A percentile compares a stretch with the other conserved stretches of the same genome.
Evolutionary conservation across 78 protist species (phyloP).

Genomic region (Dictyostelium brefeldianum): DNA sequence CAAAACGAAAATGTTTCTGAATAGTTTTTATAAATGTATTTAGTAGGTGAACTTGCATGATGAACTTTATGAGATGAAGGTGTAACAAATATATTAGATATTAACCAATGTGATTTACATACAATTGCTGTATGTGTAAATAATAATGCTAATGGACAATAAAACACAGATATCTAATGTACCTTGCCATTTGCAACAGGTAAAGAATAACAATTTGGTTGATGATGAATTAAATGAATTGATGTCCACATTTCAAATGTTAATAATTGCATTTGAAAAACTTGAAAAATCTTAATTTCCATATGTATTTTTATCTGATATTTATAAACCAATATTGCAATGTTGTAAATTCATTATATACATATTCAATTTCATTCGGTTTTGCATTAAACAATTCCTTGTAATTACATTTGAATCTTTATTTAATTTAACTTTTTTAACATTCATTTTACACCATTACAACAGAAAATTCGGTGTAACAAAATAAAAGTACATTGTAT

Average conservation of each 20-base stretch:
- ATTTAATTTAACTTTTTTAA: not conserved
- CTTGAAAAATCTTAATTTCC: conserved; percentile 8
- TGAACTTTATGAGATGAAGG: conserved; percentile 88
- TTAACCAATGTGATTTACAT: conserved; percentile 23
- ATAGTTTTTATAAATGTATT: conserved; percentile 86
- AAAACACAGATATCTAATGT: conserved; percentile 56
- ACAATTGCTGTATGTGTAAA: conserved; percentile 69
- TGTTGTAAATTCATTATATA: not conserved
- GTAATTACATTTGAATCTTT: not conserved
- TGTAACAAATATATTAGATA: conserved; percentile 72
- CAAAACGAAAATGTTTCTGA: conserved; percentile 81
- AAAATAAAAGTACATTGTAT: too few species aligned
- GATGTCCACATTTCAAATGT: conserved; percentile 21
- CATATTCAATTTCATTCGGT: conserved; percentile 1
- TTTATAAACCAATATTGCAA: not conserved
- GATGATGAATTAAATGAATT: not conserved
- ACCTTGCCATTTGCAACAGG: conserved; percentile 28
- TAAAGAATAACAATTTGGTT: not conserved
- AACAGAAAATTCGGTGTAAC: too few species aligned
- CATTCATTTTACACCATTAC: too few species aligned
- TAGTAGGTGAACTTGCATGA: conserved; percentile 74
- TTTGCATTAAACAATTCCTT: not conserved
- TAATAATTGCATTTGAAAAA: conserved; percentile 1
- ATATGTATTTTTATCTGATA: not conserved
- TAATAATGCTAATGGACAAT: conserved; percentile 73